phyloP scores from a whole-genome alignment of 2,329 filamentous ascomycete species.

The Ophiostoma montium region DNA sequence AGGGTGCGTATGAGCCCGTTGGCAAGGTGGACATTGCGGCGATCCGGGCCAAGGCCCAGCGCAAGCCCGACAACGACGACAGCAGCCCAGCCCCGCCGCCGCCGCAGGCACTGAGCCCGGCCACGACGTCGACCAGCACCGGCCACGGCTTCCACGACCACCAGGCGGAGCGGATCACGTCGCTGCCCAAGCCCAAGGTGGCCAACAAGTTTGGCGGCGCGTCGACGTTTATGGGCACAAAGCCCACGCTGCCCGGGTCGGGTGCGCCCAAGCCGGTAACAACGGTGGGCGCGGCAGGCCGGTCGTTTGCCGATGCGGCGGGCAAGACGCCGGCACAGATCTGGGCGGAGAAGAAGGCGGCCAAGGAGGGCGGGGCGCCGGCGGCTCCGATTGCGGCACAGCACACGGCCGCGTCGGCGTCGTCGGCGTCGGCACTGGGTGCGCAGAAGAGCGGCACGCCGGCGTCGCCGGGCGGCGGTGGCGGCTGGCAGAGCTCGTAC shows the following conservation, averaged over 20 bases:
- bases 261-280: slow-evolving; percentile 41
- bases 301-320: slow-evolving; percentile 85
- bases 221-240: slow-evolving; percentile 63
- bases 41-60: slow-evolving; percentile 44
- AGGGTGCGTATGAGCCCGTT: slow-evolving; percentile 85
- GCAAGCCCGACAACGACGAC: slow-evolving; percentile 4
- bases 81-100: slow-evolving; percentile 20
- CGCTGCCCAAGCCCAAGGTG: slow-evolving; percentile 87
- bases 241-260: slow-evolving; percentile 68
- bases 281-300: slow-evolving; percentile 67
- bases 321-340: slow-evolving; percentile 94
- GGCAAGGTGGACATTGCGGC: slow-evolving; percentile 96
- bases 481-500: slow-evolving; percentile 86
- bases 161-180: slow-evolving; percentile 65
- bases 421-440: slow-evolving; percentile 25
- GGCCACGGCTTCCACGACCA: slow-evolving; percentile 61
- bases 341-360: slow-evolving; percentile 93
- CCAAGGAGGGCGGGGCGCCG: slow-evolving; percentile 32
- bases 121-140: slow-evolving; percentile 34
- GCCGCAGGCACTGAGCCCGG: background rate
- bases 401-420: slow-evolving; percentile 19
- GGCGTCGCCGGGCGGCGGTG: slow-evolving; percentile 35
- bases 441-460: slow-evolving; percentile 52
- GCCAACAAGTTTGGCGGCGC: slow-evolving; percentile 71
- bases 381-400: slow-evolving; percentile 14